These are phyloP conservation scores for Hydrangea macrophylla DNA, from an alignment of 148 eudicot species.

Conservation along the genomic window DNA sequence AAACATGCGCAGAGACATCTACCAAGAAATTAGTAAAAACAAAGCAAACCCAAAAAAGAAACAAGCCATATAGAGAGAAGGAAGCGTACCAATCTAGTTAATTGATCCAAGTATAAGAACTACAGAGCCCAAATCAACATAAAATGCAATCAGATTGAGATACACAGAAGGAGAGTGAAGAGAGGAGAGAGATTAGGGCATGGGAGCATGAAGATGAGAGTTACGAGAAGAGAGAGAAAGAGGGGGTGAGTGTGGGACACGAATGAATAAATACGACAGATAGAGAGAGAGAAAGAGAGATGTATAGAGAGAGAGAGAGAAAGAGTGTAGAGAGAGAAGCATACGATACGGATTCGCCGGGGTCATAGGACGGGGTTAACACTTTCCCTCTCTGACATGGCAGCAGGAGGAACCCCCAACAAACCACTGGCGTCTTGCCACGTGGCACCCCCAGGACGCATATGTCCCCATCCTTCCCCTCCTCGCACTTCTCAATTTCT, in stretches of 20 bases:
- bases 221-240: constrained; percentile 29
- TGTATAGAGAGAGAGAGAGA: constrained; percentile 14
- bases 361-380: constrained; percentile 29
- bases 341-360: constrained; percentile 35
- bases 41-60: constrained; percentile 12
- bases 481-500: constrained; percentile 7
- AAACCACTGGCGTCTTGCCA: constrained; percentile 29
- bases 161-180: not conserved
- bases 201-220: constrained; percentile 24
- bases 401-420: constrained; percentile 20
- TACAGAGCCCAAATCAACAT: constrained; percentile 4
- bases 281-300: constrained; percentile 23
- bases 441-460: constrained; percentile 31
- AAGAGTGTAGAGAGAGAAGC: constrained; percentile 18
- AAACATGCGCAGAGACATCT: constrained; percentile 13
- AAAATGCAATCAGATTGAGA: constrained; percentile 6
- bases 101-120: constrained; percentile 19
- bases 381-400: constrained; percentile 31
- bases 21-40: constrained; percentile 6
- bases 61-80: constrained; percentile 4
- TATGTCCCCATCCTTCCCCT: constrained; percentile 25
- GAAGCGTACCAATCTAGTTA: constrained; percentile 22
- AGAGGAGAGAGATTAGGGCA: constrained; percentile 32
- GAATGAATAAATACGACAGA: constrained; percentile 9
- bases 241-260: constrained; percentile 1